These are phyloP conservation scores for Fusarium duplospermum DNA, from an alignment of 2,329 filamentous ascomycete species.

Conservation along the genomic window DNA sequence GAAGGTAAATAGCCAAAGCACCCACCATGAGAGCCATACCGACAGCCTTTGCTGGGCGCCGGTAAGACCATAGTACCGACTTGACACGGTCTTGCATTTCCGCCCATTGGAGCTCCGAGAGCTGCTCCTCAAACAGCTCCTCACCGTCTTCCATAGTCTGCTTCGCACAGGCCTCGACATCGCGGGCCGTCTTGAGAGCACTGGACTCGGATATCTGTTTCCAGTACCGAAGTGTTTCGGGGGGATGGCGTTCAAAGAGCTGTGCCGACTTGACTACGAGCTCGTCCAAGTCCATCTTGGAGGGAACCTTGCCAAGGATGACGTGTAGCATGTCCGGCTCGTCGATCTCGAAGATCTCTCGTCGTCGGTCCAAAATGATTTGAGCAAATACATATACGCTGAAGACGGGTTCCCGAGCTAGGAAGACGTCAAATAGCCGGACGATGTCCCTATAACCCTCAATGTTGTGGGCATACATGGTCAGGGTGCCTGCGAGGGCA, in stretches of 20 bases:
- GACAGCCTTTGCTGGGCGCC: slow-evolving; percentile 70
- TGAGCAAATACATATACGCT: slow-evolving; percentile 92
- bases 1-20: slow-evolving; percentile 74
- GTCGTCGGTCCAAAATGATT: slow-evolving; percentile 82
- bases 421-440: slow-evolving; percentile 89
- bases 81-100: slow-evolving; percentile 58
- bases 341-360: slow-evolving; percentile 90
- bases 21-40: slow-evolving; percentile 76
- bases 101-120: slow-evolving; percentile 74
- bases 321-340: slow-evolving; percentile 95
- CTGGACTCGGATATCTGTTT: slow-evolving; percentile 77
- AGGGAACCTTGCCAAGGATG: slow-evolving; percentile 86
- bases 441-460: slow-evolving; percentile 89
- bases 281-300: slow-evolving; percentile 81
- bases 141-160: slow-evolving; percentile 76
- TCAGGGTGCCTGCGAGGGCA: slow-evolving; percentile 91
- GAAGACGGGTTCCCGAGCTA: slow-evolving; percentile 89
- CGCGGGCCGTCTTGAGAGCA: slow-evolving; percentile 84
- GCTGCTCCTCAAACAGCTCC: slow-evolving; percentile 76
- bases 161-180: slow-evolving; percentile 58
- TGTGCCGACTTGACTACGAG: slow-evolving; percentile 75
- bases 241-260: slow-evolving; percentile 76
- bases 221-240: slow-evolving; percentile 79
- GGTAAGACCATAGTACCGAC: slow-evolving; percentile 69
- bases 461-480: slow-evolving; percentile 96